Conservation (phyloP, 2,329 filamentous ascomycete species). For the Phyllosticta citrichinensis region DNA sequence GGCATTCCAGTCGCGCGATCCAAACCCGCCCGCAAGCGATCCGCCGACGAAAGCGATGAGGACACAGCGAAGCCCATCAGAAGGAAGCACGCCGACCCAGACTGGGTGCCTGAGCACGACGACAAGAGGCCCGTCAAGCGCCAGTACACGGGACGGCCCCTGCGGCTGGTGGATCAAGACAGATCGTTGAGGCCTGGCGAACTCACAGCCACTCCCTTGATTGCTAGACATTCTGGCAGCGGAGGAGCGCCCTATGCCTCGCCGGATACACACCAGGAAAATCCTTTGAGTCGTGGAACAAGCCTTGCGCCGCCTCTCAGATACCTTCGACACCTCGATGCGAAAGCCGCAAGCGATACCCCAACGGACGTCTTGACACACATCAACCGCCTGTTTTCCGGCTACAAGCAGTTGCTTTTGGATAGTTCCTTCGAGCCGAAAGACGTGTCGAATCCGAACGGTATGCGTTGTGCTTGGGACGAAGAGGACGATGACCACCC, state of each 20-base stretch:
- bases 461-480: not conserved
- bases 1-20: not conserved
- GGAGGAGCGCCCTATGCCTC: not conserved
- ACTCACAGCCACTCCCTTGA: not conserved
- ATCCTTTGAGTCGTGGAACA: not conserved
- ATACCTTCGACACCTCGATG: constrained; percentile 1
- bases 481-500: not conserved
- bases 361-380: not conserved
- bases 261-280: not conserved
- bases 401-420: not conserved
- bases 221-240: not conserved
- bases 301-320: not conserved
- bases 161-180: constrained; percentile 11
- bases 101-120: constrained; percentile 25
- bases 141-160: constrained; percentile 23
- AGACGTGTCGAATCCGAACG: not conserved
- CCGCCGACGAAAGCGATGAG: not conserved
- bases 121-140: constrained; percentile 17
- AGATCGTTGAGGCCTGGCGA: constrained; percentile 1
- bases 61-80: not conserved
- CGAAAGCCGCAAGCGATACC: not conserved
- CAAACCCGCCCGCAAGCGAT: not conserved
- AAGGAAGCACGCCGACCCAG: constrained; percentile 15
- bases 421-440: constrained; percentile 26
- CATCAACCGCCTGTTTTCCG: not conserved